phyloP scores from a whole-genome alignment of 345 rosid genomes.

The Rhodomyrtus tomentosa region DNA sequence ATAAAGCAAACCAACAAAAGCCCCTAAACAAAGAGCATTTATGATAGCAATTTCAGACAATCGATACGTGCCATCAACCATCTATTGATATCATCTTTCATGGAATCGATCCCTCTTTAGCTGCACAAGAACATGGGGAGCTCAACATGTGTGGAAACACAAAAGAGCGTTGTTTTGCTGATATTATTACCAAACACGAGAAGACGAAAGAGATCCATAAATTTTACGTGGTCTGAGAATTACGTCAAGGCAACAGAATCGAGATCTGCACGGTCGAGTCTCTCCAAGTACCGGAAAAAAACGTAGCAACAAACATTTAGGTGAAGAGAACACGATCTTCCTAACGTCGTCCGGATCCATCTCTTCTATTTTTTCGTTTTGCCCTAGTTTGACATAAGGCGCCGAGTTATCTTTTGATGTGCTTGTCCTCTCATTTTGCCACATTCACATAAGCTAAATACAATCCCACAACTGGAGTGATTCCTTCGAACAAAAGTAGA shows the following conservation, averaged over 20 bases:
- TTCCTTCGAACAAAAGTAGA: neutral
- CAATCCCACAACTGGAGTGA: neutral
- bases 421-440: neutral
- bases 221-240: neutral
- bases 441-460: neutral
- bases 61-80: neutral
- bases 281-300: neutral
- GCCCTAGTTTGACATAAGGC: neutral
- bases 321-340: neutral
- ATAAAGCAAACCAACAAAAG: neutral
- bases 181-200: neutral
- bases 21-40: neutral
- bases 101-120: no score
- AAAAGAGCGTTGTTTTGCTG: no score
- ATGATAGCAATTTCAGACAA: neutral
- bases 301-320: neutral
- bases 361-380: neutral
- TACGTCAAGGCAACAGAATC: neutral
- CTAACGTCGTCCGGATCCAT: neutral
- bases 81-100: no score
- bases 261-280: neutral
- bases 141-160: no score
- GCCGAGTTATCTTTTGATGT: neutral
- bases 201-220: neutral
- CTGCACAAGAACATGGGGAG: no score